These are phyloP conservation scores for Cryptosporidium ryanae DNA, from an alignment of 169 alveolate species.

Conservation along the genomic window DNA sequence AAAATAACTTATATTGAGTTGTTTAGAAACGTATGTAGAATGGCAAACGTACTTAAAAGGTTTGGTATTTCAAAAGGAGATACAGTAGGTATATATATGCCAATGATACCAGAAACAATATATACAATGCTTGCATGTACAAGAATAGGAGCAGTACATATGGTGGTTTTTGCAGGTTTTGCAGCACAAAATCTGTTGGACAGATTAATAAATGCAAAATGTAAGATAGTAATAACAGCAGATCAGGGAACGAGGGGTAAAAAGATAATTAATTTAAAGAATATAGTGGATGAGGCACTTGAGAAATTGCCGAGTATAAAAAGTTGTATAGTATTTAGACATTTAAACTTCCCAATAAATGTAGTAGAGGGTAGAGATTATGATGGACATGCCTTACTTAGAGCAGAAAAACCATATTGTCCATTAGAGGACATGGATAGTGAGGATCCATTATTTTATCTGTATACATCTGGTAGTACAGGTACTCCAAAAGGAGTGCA, in stretches of 20 bases:
- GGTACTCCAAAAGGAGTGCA: slow-evolving; percentile 96
- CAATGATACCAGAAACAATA: slow-evolving; percentile 94
- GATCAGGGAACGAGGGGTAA: slow-evolving; percentile 92
- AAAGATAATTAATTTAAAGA: slow-evolving; percentile 84
- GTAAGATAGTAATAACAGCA: slow-evolving; percentile 88
- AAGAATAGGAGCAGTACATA: slow-evolving; percentile 97
- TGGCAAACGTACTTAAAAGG: slow-evolving; percentile 91
- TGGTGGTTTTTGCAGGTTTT: slow-evolving; percentile 98
- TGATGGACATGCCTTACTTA: slow-evolving; percentile 86
- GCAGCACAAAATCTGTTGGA: slow-evolving; percentile 93
- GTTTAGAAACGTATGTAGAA: slow-evolving; percentile 84
- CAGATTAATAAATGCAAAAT: slow-evolving; percentile 90
- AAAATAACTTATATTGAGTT: slow-evolving; percentile 85
- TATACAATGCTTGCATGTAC: slow-evolving; percentile 95
- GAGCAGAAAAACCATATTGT: slow-evolving; percentile 89
- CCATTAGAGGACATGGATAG: slow-evolving; percentile 94
- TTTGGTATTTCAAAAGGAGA: slow-evolving; percentile 94
- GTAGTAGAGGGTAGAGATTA: slow-evolving; percentile 84
- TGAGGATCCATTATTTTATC: slow-evolving; percentile 92
- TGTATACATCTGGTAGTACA: slow-evolving; percentile 97
- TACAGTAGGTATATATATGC: slow-evolving; percentile 95
- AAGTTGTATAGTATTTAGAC: slow-evolving; percentile 84
- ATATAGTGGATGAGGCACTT: slow-evolving; percentile 89
- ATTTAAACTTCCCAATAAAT: slow-evolving; percentile 79
- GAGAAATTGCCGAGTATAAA: slow-evolving; percentile 79